Conservation (phyloP, 148 eudicot species). For the Vaccinium corymbosum region DNA sequence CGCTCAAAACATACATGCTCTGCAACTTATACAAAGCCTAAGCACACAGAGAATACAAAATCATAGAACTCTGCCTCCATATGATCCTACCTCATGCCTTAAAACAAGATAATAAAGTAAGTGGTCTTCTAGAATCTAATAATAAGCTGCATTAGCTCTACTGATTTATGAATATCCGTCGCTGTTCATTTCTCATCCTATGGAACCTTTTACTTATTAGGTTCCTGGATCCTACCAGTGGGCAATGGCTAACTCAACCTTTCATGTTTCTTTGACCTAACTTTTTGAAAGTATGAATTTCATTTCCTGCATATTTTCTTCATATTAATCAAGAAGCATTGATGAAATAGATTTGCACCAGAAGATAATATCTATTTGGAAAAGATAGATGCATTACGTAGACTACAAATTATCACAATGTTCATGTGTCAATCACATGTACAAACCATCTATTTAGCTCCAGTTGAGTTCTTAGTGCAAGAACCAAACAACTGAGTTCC, state of each 20-base stretch:
- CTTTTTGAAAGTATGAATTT: background rate
- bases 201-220: background rate
- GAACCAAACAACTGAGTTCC: background rate
- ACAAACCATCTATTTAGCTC: background rate
- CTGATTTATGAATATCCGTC: background rate
- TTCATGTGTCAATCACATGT: background rate
- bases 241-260: background rate
- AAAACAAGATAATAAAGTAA: background rate
- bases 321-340: background rate
- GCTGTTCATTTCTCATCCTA: background rate
- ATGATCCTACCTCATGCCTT: background rate
- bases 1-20: background rate
- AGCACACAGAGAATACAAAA: background rate
- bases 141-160: background rate
- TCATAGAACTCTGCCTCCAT: background rate
- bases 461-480: background rate
- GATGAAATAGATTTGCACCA: background rate
- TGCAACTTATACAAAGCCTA: background rate
- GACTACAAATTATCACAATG: background rate
- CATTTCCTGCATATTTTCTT: background rate
- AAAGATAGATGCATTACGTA: background rate
- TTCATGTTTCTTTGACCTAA: background rate
- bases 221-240: background rate
- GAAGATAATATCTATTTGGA: background rate
- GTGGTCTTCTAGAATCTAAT: background rate